Base-by-base conservation (phyloP, 2,329 filamentous ascomycete species). In the Ceratocystiopsis minuta region DNA sequence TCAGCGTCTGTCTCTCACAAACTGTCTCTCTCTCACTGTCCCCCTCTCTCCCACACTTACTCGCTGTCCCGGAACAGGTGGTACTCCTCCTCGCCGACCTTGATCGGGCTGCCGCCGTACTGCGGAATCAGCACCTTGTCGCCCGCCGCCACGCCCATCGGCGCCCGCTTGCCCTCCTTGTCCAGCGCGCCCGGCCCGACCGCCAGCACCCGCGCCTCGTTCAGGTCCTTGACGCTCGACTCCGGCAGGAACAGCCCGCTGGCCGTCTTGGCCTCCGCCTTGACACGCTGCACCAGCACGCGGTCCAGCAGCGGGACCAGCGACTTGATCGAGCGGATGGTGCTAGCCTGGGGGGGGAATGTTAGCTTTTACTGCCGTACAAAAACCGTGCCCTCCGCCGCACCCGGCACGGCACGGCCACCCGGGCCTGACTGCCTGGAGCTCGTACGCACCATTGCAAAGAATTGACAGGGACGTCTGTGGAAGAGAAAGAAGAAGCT, bases 191-290 rank as follows among this genome's bases (percentile, higher is more conserved):
- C 90, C 44, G 90, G 90, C 42, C 90, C 90, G 49, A 98, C 88
- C 48, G 90, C 90, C 47, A 98, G 70, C 43, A 98, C 90, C 66
- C 85, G 87, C 55, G 84, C 90, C 72, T 96, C 88, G 66, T 95
- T 96, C 60, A 96, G 75, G 65, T 98, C 90, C 75, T 98, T 94
- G 59, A 96, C 85, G 57, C 80, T 83, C 48, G 80, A 87, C 70
- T 98, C 90, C 53, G 90, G 90, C 51, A 98, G 82, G 73, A 92
- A 95, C 72, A 98, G 94, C 57, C 90, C 90, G 57, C 79, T 79
- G 54, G 90, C 86, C 39, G 90, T 98, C 75, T 95, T 95, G 60
- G 86, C 65, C 67, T 96, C 88, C 57, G 88, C 83, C 72, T 96
- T 96, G 68, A 95, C 67, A 65, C 90, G 85, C 78, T 98, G 90